Evolutionary conservation across 371 early-diverging fungal species (phyloP).

Genomic region (Edhazardia aedis): DNA sequence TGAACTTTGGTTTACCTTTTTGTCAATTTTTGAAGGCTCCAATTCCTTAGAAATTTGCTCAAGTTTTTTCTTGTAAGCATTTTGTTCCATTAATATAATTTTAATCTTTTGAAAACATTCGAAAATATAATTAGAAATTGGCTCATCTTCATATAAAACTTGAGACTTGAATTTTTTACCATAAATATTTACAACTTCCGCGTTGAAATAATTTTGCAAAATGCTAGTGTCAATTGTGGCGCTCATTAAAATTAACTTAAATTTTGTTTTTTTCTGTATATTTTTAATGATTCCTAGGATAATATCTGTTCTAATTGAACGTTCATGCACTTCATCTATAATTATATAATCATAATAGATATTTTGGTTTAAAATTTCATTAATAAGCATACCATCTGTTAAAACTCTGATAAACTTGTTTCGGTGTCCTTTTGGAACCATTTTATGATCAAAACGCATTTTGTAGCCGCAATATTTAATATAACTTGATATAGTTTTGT

Average conservation of each 20-base stretch:
- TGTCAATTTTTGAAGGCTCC: no score
- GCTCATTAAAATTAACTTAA: conserved; percentile 47
- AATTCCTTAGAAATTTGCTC: no score
- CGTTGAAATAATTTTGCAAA: conserved; percentile 31
- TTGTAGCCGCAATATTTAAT: conserved; percentile 36
- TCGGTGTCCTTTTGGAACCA: conserved; percentile 7
- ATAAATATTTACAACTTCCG: conserved; percentile 24
- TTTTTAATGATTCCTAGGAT: conserved; percentile 25
- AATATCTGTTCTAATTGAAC: conserved; percentile 40
- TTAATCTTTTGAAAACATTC: conserved; percentile 30
- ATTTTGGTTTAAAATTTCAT: conserved; percentile 3
- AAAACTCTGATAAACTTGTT: conserved; percentile 20
- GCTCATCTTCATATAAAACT: conserved; percentile 30
- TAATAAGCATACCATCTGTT: conserved; percentile 45
- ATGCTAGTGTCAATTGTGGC: conserved; percentile 40
- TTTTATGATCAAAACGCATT: conserved; percentile 35
- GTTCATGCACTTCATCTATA: conserved; percentile 47
- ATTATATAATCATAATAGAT: conserved; percentile 7
- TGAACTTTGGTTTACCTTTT: no score
- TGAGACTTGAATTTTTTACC: conserved; percentile 8
- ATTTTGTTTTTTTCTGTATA: conserved; percentile 7
- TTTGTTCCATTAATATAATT: conserved; percentile 21
- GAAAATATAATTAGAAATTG: conserved; percentile 39
- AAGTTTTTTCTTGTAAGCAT: no score
- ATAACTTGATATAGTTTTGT: conserved; percentile 12